phyloP scores from a whole-genome alignment of 352 stramenopile genomes.

The Blastocystis sp. region DNA sequence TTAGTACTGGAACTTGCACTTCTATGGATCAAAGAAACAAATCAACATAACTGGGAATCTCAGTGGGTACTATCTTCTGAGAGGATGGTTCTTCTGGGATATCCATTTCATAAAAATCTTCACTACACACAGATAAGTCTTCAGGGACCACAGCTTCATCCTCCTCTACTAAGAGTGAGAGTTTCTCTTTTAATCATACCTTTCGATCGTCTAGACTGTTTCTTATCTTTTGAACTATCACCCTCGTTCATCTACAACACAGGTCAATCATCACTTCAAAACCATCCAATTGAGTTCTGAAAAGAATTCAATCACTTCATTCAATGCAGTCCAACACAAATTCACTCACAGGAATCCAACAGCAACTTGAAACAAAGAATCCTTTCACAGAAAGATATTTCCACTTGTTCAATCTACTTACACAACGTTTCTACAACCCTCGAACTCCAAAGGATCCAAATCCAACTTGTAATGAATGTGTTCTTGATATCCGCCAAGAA shows the following conservation, averaged over 20 bases:
- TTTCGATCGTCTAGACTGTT: not conserved
- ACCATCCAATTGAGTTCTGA: too few relatives aligned
- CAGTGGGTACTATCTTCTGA: not conserved
- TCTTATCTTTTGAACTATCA: not conserved
- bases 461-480: too few relatives aligned
- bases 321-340: too few relatives aligned
- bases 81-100: not conserved
- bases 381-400: too few relatives aligned
- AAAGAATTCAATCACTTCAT: too few relatives aligned
- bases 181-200: not conserved
- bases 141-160: not conserved
- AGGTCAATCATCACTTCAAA: too few relatives aligned
- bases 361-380: too few relatives aligned
- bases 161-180: not conserved
- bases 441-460: too few relatives aligned
- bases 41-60: not conserved
- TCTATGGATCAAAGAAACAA: not conserved
- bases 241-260: not conserved
- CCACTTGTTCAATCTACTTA: too few relatives aligned
- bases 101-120: not conserved
- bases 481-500: too few relatives aligned
- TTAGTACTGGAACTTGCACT: not conserved
- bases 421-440: too few relatives aligned
- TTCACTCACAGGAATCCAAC: too few relatives aligned
- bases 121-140: slow-evolving; percentile 17